Evolutionary conservation across 176 grass and related monocot species (phyloP).

Genomic region (Hyparrhenia diplandra): DNA sequence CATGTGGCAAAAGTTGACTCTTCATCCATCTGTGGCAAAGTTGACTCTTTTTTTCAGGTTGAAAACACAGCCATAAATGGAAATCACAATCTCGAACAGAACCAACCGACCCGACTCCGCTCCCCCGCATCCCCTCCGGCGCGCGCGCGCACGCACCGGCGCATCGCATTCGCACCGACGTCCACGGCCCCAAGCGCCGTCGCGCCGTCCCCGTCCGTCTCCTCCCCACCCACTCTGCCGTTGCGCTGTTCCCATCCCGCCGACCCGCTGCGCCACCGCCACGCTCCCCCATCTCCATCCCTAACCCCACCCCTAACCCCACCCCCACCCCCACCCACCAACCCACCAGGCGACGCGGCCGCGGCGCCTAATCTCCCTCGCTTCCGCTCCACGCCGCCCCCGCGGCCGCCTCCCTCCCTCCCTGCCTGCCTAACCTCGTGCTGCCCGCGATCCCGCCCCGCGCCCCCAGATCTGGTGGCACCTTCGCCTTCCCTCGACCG

Average conservation of each 20-base stretch:
- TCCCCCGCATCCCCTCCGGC: background rate
- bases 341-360: slow-evolving; percentile 17
- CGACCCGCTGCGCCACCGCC: slow-evolving; percentile 10
- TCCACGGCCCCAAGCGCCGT: background rate
- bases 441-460: background rate
- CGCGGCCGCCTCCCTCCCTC: background rate
- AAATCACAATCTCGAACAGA: background rate
- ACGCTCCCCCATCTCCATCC: background rate
- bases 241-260: slow-evolving; percentile 44
- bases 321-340: slow-evolving; percentile 24
- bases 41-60: background rate
- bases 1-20: background rate
- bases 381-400: slow-evolving; percentile 23
- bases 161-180: slow-evolving; percentile 1
- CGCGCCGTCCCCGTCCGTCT: background rate
- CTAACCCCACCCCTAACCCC: background rate
- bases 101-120: background rate
- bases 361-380: slow-evolving; percentile 29
- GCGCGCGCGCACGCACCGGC: background rate
- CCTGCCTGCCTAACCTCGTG: slow-evolving; percentile 10
- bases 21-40: background rate
- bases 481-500: too few relatives aligned
- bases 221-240: slow-evolving; percentile 24
- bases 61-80: background rate
- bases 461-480: slow-evolving; percentile 15